A percentile compares a stretch with the other conserved stretches of the same genome.
These are phyloP conservation scores for Hanseniaspora thailandica DNA, from an alignment of 805 yeast species.

Conservation along the genomic window DNA sequence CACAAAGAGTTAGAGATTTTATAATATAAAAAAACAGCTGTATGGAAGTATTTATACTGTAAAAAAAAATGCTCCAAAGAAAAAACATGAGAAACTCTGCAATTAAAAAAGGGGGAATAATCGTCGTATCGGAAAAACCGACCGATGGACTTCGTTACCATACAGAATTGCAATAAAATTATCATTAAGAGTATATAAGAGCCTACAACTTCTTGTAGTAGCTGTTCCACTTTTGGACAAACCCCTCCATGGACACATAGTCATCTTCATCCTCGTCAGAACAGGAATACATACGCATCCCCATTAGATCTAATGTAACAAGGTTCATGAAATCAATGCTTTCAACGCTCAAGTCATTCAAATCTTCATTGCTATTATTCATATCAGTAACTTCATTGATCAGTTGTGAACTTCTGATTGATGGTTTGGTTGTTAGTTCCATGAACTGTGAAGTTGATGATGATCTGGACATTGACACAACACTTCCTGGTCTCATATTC, in stretches of 20 bases:
- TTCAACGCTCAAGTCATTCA: not conserved
- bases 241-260: constrained; percentile 18
- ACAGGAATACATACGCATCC: constrained; percentile 5
- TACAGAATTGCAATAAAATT: not conserved
- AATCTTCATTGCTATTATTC: not conserved
- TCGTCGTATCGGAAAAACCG: not conserved
- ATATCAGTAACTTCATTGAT: not conserved
- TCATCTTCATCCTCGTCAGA: constrained; percentile 15
- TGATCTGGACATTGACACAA: constrained; percentile 8
- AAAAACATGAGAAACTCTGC: no score
- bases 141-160: not conserved
- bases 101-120: no score
- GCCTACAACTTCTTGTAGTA: constrained; percentile 26
- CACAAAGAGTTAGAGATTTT: no score
- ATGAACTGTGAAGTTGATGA: constrained; percentile 5
- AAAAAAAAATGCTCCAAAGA: no score
- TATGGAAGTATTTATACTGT: no score
- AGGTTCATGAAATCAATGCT: constrained; percentile 7
- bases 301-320: constrained; percentile 8
- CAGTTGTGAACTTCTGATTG: constrained; percentile 1
- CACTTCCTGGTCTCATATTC: not conserved
- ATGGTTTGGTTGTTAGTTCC: not conserved
- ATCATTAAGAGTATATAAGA: not conserved
- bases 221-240: constrained; percentile 28
- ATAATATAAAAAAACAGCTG: no score